Evolutionary conservation across 2,329 filamentous ascomycete genomes (phyloP), one percentile per base, ranked within the genome.

Genomic region (Cadophora sp.): DNA sequence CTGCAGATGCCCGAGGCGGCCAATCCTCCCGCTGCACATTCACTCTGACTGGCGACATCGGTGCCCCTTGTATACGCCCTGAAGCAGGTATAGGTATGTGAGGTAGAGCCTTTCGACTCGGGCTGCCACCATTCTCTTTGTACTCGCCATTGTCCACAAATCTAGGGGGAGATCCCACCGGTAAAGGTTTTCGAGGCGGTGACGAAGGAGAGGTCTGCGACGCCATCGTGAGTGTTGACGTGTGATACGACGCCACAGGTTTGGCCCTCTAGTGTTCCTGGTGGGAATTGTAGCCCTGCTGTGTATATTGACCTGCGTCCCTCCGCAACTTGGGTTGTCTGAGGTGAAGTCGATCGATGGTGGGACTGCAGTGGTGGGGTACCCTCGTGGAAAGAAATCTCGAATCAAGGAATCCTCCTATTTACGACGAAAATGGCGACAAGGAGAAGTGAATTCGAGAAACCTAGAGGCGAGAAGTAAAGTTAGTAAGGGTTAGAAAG

Each of bases 21-120:
- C 83, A 87, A 74, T 83, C 81, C 50, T 85, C 84, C 27, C 81
- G 78, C 59, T 84, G 83, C 64, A 85, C 83, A 73, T 84, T 86
- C 63, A 88, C 81, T 66, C 80, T 82, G 65, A 87, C 84, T 20
- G 87, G 86, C 48, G 87, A 88, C 33, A 83, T 80, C 36, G 86
- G 86, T 18, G 82, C 81, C 60, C 84, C 81, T 68, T 83, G 82
- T 67, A 87, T 78, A 67, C 81, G 70, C 16, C 72, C 73, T 50
- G 68, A 64, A 4, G 70, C 39, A n/a, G 74, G 71, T 47, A 73
- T 71, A 16, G 73, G 68, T 59, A 73, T 69, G 13, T 59, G 41
- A 14, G 71, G 68, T 39, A 74, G 50, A 45, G 66, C 61, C 62
- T 75, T 73, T 48, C 71, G 64, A 43, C 33, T 41, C 18, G 36